Evolutionary conservation across 768 basidiomycete species (phyloP), one percentile per base, ranked within the genome.

Genomic region (Leccinum uliginosum): DNA sequence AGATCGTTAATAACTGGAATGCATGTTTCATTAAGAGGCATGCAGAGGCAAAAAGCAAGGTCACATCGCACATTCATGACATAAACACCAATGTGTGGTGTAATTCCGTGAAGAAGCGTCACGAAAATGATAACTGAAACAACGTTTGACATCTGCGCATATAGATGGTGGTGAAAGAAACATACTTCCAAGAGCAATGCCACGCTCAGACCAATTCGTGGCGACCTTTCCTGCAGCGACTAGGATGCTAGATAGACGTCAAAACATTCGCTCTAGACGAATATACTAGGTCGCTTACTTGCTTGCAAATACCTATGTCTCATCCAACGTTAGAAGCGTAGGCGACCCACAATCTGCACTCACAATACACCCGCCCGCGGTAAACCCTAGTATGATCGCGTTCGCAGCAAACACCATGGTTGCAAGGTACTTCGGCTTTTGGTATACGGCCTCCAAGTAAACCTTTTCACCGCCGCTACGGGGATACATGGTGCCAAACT

Each of bases 381-480:
- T 73, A 57, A 79, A 79, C 1, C 71, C 69, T 12, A 78, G 70
- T 48, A 83, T 35, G 32, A 83, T 80, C 0, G 79, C 78, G 47
- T 79, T 80, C 32, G 68, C 62, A 2, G 81, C 77, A 54, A 82
- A 83, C 9, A 82, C 64, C 6, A 78, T 69, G 0, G 82, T 83
- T 1, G 75, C 77, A 2, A 83, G 69, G 51, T 76, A 78, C 55
- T 69, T 74, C 4, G 82, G 82, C 43, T 65, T 73, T 49, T 65
- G 71, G 64, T 83, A 85, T 1, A 81, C 72, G 0, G 78, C 81
- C 62, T 85, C 84, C 21, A 84, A 69, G 59, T 85, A 84, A 2
- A 84, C 83, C 64, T 85, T 84, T 63, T 85, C 83, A 7, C 83
- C 82, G 9, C 83, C 82, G 12, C 80, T 82, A 1, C 82, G 75